Percentiles rank a stretch among this genome's conserved stretches.
Evolutionary conservation across 257 asterid species (phyloP).

Genomic region (Gardenia jasminoides): DNA sequence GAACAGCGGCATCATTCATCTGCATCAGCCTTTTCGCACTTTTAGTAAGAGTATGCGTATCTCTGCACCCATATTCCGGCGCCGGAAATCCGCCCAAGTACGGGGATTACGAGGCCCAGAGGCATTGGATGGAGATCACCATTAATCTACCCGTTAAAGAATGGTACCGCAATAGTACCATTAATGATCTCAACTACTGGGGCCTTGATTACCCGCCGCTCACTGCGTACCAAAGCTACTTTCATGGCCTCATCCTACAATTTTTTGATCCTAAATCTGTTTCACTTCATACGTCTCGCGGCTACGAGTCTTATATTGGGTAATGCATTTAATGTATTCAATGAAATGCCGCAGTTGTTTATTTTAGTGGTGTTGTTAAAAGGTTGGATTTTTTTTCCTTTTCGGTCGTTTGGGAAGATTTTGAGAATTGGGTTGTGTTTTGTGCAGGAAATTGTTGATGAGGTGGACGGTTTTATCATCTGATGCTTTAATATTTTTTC

Average conservation of each 20-base stretch:
- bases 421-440: constrained; percentile 29
- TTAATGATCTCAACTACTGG: constrained; percentile 81
- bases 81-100: constrained; percentile 77
- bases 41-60: constrained; percentile 66
- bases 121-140: constrained; percentile 99
- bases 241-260: constrained; percentile 61
- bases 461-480: constrained; percentile 96
- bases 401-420: constrained; percentile 6
- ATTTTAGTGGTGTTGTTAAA: background rate
- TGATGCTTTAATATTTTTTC: constrained; percentile 87
- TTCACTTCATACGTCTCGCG: constrained; percentile 56
- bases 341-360: background rate
- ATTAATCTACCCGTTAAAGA: constrained; percentile 69
- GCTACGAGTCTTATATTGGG: constrained; percentile 91
- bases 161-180: constrained; percentile 77
- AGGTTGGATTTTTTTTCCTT: background rate
- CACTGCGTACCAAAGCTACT: constrained; percentile 87
- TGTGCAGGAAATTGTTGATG: constrained; percentile 97
- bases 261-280: constrained; percentile 76
- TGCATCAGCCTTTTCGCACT: constrained; percentile 74
- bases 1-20: constrained; percentile 52
- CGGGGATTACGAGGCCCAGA: constrained; percentile 97
- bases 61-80: constrained; percentile 90
- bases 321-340: constrained; percentile 24
- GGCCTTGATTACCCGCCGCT: constrained; percentile 97